Base-by-base conservation (phyloP, 208 protist genomes). In the Acanthamoeba castellanii region DNA sequence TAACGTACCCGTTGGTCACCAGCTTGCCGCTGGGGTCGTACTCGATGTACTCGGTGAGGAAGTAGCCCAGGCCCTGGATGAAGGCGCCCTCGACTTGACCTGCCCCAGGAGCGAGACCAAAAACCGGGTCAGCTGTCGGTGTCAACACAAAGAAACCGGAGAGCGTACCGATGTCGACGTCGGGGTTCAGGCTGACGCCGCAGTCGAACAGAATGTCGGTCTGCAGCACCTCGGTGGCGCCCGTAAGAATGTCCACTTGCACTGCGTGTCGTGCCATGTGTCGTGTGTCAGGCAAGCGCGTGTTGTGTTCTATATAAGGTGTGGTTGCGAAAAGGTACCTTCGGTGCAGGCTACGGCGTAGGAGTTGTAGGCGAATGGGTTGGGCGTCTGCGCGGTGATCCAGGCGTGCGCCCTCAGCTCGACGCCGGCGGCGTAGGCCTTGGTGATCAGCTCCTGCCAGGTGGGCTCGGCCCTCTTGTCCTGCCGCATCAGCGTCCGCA, bases 21-120 rank as follows among this genome's bases (percentile, higher is more conserved):
- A 88, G 81, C n/a, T 78, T 45, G 70, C 34, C 32, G 52, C 47
- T 34, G n/a, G 13, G 52, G 37, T 16, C 32, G 45, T 74, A 52
- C n/a, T 22, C 55, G 25, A 96, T 32, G 89, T 98, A 82, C 93
- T 98, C 97, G 52, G 50, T 91, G 32, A 84, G 95, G 78, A 91
- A 92, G 50, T 90, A 95, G 9, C 97, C 97, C 8, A 98, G 1
- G 76, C 97, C 97, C 57, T 96, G 74, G 4, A 96, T 90, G 68
- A 97, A 98, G 32, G 96, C 97, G 30, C 97, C 97, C 92, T 98
- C 97, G 1, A 98, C 95, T 89, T 98, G 98, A n/a, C 97, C 55
- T 61, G 55, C 16, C 55, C 16, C 20, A 22, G 55, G n/a, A n/a
- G 37, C 37, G 37, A 42, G 37, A 42, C 37, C 37, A 42, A 3